Conservation (phyloP, 2,329 filamentous ascomycete species). For the Cladophialophora immunda region DNA sequence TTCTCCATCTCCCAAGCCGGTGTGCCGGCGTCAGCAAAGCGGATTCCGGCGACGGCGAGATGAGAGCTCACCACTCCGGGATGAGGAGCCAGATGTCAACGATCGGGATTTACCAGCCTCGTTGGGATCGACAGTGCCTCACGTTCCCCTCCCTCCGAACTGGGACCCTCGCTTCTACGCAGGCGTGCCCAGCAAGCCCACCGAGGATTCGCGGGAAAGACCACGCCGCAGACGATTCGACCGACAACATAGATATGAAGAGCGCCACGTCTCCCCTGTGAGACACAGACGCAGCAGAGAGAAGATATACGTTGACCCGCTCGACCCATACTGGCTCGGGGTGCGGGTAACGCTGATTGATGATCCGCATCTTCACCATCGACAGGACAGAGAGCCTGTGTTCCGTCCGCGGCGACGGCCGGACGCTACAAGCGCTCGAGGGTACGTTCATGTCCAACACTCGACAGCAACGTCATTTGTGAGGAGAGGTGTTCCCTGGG, state of each 20-base stretch:
- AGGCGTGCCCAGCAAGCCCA: not conserved
- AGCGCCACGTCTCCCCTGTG: not conserved
- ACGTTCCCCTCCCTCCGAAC: constrained; percentile 10
- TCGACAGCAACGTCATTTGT: not conserved
- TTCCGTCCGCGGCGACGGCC: not conserved
- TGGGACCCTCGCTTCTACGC: constrained; percentile 20
- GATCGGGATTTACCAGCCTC: not conserved
- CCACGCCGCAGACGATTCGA: not conserved
- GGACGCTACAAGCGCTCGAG: not conserved
- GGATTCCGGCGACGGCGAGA: not conserved
- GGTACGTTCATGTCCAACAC: not conserved
- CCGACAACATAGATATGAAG: not conserved
- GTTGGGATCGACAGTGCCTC: not conserved
- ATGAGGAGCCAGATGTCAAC: not conserved
- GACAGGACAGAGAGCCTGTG: not conserved
- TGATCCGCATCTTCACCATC: constrained; percentile 1
- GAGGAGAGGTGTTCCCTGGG: not conserved
- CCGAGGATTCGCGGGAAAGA: not conserved
- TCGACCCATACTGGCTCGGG: constrained; percentile 1
- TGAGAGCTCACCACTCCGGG: not conserved
- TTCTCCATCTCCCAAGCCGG: not conserved
- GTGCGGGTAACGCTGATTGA: not conserved
- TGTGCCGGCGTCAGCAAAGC: not conserved
- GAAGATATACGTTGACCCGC: constrained; percentile 5
- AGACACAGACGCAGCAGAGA: not conserved